These are phyloP conservation scores for Ophiobolus disseminans DNA, from an alignment of 2,329 filamentous ascomycete genomes.

Conservation along the genomic window DNA sequence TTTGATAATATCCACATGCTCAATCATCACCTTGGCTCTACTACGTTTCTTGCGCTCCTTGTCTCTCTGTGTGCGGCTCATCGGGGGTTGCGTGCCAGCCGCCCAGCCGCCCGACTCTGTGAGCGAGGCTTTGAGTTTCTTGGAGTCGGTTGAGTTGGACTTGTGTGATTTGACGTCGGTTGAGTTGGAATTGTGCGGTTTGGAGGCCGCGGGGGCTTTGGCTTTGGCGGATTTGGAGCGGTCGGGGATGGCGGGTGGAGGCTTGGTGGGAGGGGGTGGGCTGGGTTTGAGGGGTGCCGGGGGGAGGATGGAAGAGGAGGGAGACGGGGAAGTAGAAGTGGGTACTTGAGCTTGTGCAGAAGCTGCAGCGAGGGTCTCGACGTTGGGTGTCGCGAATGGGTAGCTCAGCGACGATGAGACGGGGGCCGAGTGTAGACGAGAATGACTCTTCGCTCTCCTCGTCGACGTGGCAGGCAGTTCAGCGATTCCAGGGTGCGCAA, in stretches of 20 bases:
- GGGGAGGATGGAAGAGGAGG: not conserved
- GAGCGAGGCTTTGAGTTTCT: conserved; percentile 8
- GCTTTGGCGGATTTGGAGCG: not conserved
- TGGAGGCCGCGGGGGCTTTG: not conserved
- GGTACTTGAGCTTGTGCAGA: not conserved
- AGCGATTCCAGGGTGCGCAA: conserved; percentile 26
- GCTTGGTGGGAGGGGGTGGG: too few relatives aligned
- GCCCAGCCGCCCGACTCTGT: conserved; percentile 22
- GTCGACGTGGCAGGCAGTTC: conserved; percentile 23
- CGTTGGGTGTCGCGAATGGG: conserved; percentile 10
- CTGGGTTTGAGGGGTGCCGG: not conserved
- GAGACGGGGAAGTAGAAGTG: too few relatives aligned
- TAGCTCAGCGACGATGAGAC: conserved; percentile 19
- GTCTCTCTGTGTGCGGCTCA: conserved; percentile 79
- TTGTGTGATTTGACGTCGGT: not conserved
- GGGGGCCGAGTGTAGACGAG: conserved; percentile 40
- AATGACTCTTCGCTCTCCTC: conserved; percentile 38
- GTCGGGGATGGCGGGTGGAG: too few relatives aligned
- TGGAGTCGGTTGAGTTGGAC: not conserved
- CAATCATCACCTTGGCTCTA: conserved; percentile 81
- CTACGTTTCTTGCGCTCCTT: conserved; percentile 80
- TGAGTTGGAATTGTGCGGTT: too few relatives aligned
- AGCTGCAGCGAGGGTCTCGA: conserved; percentile 6
- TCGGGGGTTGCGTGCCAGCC: conserved; percentile 7
- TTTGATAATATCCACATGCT: conserved; percentile 93